phyloP scores from a whole-genome alignment of 1,284 basidiomycete genomes.

The Irpex rosettiformis region DNA sequence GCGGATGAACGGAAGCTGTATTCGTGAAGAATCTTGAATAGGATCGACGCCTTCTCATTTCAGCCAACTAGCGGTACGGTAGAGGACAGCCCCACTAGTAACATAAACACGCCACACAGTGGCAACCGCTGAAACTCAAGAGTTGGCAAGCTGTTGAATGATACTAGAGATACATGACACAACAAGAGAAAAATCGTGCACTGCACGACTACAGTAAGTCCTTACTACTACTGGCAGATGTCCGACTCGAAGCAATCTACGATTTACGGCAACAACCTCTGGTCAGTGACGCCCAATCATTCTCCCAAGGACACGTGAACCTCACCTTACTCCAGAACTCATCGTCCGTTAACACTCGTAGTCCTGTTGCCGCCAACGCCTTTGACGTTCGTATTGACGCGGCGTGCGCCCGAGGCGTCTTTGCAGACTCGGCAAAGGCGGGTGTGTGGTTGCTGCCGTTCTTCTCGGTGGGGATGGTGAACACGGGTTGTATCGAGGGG shows the following conservation, averaged over 20 bases:
- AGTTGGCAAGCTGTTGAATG: too few relatives aligned
- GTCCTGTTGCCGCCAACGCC: slow-evolving; percentile 55
- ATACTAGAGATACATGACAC: neutral
- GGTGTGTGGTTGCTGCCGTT: slow-evolving; percentile 65
- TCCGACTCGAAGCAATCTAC: neutral
- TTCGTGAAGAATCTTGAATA: too few relatives aligned
- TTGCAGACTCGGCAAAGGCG: slow-evolving; percentile 52
- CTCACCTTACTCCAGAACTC: slow-evolving; percentile 38
- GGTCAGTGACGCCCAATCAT: neutral
- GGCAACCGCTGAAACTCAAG: neutral
- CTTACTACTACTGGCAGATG: neutral
- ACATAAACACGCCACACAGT: neutral
- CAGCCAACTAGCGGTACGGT: too few relatives aligned
- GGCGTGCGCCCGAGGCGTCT: slow-evolving; percentile 51
- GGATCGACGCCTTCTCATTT: too few relatives aligned
- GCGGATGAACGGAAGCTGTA: too few relatives aligned
- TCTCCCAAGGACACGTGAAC: neutral
- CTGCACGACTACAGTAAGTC: neutral
- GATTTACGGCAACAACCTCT: neutral
- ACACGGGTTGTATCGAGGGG: slow-evolving; percentile 18
- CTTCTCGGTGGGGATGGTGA: slow-evolving; percentile 49
- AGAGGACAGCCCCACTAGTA: too few relatives aligned
- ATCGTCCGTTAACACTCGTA: slow-evolving; percentile 54
- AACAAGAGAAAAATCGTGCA: neutral
- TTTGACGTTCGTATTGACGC: slow-evolving; percentile 54